Evolutionary conservation across 75 land plant species (phyloP), one percentile per base, ranked within the genome.

Genomic region (Cryptomeria japonica): DNA sequence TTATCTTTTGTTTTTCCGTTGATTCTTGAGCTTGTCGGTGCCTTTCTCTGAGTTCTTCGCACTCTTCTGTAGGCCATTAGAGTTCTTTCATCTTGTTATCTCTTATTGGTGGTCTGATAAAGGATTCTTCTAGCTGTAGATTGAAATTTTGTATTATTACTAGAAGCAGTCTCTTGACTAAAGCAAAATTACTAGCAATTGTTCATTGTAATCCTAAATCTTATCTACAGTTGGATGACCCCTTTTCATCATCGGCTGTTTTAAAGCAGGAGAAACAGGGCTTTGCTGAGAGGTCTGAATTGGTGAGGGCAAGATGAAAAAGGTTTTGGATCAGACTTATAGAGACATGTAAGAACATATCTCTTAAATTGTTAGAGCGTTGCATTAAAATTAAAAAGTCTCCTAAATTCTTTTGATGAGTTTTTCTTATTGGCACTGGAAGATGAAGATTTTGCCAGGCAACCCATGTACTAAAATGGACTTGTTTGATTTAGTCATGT

Each of bases 301-400:
- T 31, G 41, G 38, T 11, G 36, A 36, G 36, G 64, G 64, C 64
- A 85, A 55, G 38, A 95, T 98, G 94, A 98, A 96, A 95, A 98
- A 98, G 87, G 99, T 92, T 58, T 92, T 98, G 87, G 99, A 93
- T 92, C 99, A 98, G 94, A 98, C 99, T 87, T 95, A 97, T 82
- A 90, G 99, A 77, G 99, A 98, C 88, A 80, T 98, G 99, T 98
- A 93, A 93, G 99, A 86, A 44, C n/a, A 38, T 46, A 61, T 32
- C 51, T 56, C 16, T 31, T 51, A 84, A 14, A 25, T 64, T 64
- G 31, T 64, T 82, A 90, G 99, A 77, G 99, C 97, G 86, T 82
- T 98, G 99, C 96, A 93, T 92, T 99, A 84, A 55, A 32, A 93
- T 92, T 99, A 84, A 55, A 32, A 55, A 8, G 49, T 12, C 25